A percentile compares a stretch with the other conserved stretches of the same genome.
Conservation (phyloP, 345 rosid species). For the Camelina hispida region DNA sequence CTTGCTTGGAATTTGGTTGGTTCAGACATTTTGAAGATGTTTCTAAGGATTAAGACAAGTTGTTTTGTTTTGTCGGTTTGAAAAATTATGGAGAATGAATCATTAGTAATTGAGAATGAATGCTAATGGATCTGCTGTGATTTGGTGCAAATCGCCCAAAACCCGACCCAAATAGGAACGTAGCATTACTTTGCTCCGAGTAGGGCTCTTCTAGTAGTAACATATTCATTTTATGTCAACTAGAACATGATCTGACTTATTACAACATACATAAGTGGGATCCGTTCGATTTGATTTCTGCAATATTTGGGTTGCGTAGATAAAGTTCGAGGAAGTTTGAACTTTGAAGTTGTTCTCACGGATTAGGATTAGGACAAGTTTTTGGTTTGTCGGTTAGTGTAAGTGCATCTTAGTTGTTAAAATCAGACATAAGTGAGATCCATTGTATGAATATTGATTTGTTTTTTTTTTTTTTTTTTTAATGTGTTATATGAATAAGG, state of each 20-base stretch:
- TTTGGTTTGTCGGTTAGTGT: no score
- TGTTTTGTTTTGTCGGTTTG: background rate
- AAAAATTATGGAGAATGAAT: background rate
- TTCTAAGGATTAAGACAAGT: background rate
- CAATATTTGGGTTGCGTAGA: background rate
- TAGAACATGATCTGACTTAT: no score
- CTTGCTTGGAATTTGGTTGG: background rate
- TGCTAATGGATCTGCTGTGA: background rate
- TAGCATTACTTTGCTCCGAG: no score
- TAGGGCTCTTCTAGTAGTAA: no score
- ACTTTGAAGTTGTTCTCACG: background rate
- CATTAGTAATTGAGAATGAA: background rate
- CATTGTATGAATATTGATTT: background rate
- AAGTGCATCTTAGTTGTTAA: no score
- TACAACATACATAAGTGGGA: background rate
- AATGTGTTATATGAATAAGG: slow-evolving; percentile 42
- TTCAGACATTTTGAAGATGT: slow-evolving; percentile 16
- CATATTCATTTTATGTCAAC: no score
- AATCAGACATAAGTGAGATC: background rate
- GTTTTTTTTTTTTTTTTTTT: background rate
- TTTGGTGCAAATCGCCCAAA: no score
- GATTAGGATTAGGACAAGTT: no score
- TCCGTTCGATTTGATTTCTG: background rate
- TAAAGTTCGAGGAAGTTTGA: background rate
- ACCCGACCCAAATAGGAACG: no score